Evolutionary conservation across 2,329 filamentous ascomycete species (phyloP), one percentile per base, ranked within the genome.

Genomic region (Aciculosporium take): DNA sequence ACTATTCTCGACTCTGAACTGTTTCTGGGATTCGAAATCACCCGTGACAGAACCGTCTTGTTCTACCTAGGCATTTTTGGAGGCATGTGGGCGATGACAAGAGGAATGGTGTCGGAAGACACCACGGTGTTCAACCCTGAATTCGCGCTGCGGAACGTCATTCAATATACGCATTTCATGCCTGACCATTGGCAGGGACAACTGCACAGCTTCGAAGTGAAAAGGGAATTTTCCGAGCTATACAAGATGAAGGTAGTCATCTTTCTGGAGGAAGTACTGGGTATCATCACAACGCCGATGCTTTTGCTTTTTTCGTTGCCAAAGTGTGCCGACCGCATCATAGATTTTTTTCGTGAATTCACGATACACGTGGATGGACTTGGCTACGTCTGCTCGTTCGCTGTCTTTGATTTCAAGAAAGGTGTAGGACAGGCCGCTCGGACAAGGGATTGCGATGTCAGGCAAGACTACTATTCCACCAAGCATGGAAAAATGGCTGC

Each of bases 401-500:
- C 91, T 3, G 86, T 94, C 28, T 98, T 98, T 53, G 85, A 95
- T 48, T 96, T 96, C 64, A 88, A 94, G 60, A 89, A 87, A 57
- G 83, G 80, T 20, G 69, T 80, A 18, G 65, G 63, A 12, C 64
- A 65, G 21, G 57, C 57, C 4, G 63, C 59, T 39, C 56, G 57
- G 29, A 62, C 45, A 45, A 57, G 50, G 41, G 58, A 53, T 48
- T 58, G 69, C n/a, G 82, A 87, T 56, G 72, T 87, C 8, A 78
- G 91, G 9, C 84, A 91, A 45, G 88, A 95, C 51, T 96, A 96
- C 58, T 96, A 91, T 56, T 79, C 85, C 18, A 86, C 87, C 8
- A 95, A 95, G 56, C 88, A 98, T 54, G 85, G 88, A 47, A 98
- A 98, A 65, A 94, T 98, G 85, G 81, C 91, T n/a, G 84, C 87